A percentile compares a stretch with the other conserved stretches of the same genome.
phyloP scores from a whole-genome alignment of 768 basidiomycete species.

The Boletus pseudo-olivaceus region DNA sequence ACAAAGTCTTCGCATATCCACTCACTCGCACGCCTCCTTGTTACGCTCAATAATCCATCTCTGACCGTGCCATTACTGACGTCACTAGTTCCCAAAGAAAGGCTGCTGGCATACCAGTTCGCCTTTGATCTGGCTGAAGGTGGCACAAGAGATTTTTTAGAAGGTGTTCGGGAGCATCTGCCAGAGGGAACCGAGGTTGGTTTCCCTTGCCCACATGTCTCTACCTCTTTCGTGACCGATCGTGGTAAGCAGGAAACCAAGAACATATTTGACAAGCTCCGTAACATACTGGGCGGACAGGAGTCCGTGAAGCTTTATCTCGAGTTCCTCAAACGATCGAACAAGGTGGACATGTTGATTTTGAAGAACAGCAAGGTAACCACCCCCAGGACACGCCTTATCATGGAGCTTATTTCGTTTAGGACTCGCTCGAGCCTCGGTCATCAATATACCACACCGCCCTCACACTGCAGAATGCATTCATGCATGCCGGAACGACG shows the following conservation, averaged over 20 bases:
- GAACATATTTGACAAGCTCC: slow-evolving; percentile 67
- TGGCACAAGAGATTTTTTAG: slow-evolving; percentile 89
- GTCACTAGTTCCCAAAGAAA: slow-evolving; percentile 67
- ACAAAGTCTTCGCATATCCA: slow-evolving; percentile 74
- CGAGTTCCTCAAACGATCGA: slow-evolving; percentile 93
- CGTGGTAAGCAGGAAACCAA: slow-evolving; percentile 47
- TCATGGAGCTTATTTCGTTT: slow-evolving; percentile 5
- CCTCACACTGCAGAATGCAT: slow-evolving; percentile 93
- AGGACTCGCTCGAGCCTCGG: slow-evolving; percentile 90
- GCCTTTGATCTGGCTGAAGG: slow-evolving; percentile 95
- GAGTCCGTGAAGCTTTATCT: slow-evolving; percentile 91
- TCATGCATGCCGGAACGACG: slow-evolving; percentile 97
- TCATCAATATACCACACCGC: slow-evolving; percentile 98
- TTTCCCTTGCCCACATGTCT: slow-evolving; percentile 1
- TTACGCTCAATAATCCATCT: slow-evolving; percentile 81
- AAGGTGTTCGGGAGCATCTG: slow-evolving; percentile 63
- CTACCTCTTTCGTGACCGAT: slow-evolving; percentile 7
- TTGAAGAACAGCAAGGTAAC: slow-evolving; percentile 87
- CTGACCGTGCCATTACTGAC: slow-evolving; percentile 72
- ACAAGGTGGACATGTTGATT: slow-evolving; percentile 87
- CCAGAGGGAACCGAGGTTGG: slow-evolving; percentile 66
- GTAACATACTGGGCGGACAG: slow-evolving; percentile 83
- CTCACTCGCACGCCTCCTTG: slow-evolving; percentile 82
- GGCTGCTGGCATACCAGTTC: slow-evolving; percentile 86
- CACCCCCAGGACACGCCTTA: background rate